A percentile compares a stretch with the other conserved stretches of the same genome.
Conservation (phyloP, 192 early-diverging fungal genomes). For the Coemansia umbellata region DNA sequence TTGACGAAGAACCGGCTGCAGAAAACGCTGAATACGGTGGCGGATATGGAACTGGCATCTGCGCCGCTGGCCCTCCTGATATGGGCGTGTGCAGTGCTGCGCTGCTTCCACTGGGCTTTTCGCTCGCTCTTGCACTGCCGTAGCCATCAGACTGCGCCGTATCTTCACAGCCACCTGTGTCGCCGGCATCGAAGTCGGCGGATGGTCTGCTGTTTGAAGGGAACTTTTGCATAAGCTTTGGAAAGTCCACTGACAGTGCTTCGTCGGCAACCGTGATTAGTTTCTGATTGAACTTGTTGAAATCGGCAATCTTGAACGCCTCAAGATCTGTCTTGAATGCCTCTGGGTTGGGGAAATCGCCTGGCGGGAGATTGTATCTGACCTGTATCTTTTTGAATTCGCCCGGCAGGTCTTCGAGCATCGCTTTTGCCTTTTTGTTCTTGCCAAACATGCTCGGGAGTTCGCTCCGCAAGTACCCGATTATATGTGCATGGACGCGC, state of each 20-base stretch:
- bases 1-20: conserved; percentile 22
- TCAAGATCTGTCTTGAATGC: conserved; percentile 65
- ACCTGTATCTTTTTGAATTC: conserved; percentile 76
- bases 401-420: conserved; percentile 66
- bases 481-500: conserved; percentile 79
- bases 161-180: background rate
- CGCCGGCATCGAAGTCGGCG: conserved; percentile 17
- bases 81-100: conserved; percentile 7
- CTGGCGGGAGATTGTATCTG: conserved; percentile 64
- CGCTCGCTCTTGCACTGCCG: conserved; percentile 9
- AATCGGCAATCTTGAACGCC: conserved; percentile 77
- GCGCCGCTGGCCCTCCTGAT: background rate
- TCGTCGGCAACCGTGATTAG: conserved; percentile 66
- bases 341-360: conserved; percentile 82
- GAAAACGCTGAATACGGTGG: conserved; percentile 49
- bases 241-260: conserved; percentile 69
- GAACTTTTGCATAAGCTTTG: conserved; percentile 72
- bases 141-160: background rate
- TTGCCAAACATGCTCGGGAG: conserved; percentile 85
- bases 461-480: conserved; percentile 75
- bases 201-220: conserved; percentile 52
- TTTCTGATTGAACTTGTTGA: conserved; percentile 69
- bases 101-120: conserved; percentile 2
- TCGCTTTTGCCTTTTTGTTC: conserved; percentile 64
- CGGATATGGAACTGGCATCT: conserved; percentile 7